phyloP scores from a whole-genome alignment of 1,139 yeast genomes.

The Debaryomyces udenii region DNA sequence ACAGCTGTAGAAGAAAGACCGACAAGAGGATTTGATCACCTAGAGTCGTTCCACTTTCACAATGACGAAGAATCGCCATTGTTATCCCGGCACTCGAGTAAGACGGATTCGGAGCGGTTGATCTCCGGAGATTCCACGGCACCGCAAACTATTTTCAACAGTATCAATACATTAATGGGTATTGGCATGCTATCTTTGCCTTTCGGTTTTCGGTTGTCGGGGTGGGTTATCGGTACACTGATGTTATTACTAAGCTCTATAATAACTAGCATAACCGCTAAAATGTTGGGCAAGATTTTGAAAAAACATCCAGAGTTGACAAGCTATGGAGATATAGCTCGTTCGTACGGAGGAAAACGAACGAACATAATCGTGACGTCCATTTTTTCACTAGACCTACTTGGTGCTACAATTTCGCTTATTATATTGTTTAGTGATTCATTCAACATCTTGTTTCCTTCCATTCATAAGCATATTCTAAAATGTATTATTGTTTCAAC shows the following conservation, averaged over 20 bases:
- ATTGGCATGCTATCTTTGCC: constrained; percentile 86
- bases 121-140: constrained; percentile 54
- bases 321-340: constrained; percentile 52
- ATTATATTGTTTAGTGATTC: constrained; percentile 86
- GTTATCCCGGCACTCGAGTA: constrained; percentile 10
- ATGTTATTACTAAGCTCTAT: constrained; percentile 59
- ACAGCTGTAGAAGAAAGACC: constrained; percentile 12
- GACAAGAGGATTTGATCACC: constrained; percentile 16
- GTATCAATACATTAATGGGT: constrained; percentile 84
- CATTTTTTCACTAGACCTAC: constrained; percentile 72
- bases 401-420: constrained; percentile 79
- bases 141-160: constrained; percentile 85
- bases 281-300: constrained; percentile 40
- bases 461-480: constrained; percentile 47
- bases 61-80: constrained; percentile 22
- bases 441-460: constrained; percentile 65
- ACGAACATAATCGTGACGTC: constrained; percentile 64
- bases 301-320: constrained; percentile 30
- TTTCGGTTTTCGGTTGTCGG: constrained; percentile 74
- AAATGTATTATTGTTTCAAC: constrained; percentile 51
- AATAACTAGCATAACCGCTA: constrained; percentile 73
- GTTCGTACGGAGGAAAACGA: constrained; percentile 45
- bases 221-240: constrained; percentile 71
- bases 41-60: constrained; percentile 19
- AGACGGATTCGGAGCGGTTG: constrained; percentile 14